A percentile compares a stretch with the other conserved stretches of the same genome.
Conservation (phyloP, 2,329 filamentous ascomycete species). For the Dothideomycetes sp. region DNA sequence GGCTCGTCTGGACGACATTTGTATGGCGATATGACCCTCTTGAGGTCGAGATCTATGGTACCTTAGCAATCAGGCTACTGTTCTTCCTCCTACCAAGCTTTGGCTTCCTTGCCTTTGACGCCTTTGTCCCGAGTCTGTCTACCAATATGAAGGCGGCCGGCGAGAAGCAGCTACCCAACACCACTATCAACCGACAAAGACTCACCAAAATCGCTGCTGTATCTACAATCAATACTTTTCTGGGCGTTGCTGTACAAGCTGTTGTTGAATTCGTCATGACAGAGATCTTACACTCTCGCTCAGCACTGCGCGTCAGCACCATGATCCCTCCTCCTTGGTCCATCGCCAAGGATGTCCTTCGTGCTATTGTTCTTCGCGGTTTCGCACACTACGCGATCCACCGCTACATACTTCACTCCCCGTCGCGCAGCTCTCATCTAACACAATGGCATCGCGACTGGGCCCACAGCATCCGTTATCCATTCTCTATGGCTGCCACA, state of each 20-base stretch:
- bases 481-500: conserved; percentile 52
- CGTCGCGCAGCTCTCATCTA: conserved; percentile 15
- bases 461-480: conserved; percentile 47
- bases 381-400: conserved; percentile 65
- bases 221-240: conserved; percentile 43
- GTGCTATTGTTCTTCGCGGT: conserved; percentile 47
- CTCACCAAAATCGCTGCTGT: conserved; percentile 41
- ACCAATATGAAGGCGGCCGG: conserved; percentile 59
- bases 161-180: conserved; percentile 34
- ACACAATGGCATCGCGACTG: conserved; percentile 36
- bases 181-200: conserved; percentile 26
- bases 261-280: conserved; percentile 45
- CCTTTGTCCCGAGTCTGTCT: conserved; percentile 56
- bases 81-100: conserved; percentile 66
- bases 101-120: conserved; percentile 63
- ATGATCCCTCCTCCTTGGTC: conserved; percentile 52
- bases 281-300: conserved; percentile 40
- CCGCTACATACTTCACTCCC: conserved; percentile 55
- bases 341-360: conserved; percentile 43
- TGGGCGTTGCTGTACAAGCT: conserved; percentile 44
- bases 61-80: conserved; percentile 53
- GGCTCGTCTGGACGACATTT: conserved; percentile 79
- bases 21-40: conserved; percentile 66
- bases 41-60: conserved; percentile 63
- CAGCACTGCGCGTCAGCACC: conserved; percentile 47